Evolutionary conservation across 2,329 filamentous ascomycete species (phyloP).

Genomic region (Pezizomycotina sp.): DNA sequence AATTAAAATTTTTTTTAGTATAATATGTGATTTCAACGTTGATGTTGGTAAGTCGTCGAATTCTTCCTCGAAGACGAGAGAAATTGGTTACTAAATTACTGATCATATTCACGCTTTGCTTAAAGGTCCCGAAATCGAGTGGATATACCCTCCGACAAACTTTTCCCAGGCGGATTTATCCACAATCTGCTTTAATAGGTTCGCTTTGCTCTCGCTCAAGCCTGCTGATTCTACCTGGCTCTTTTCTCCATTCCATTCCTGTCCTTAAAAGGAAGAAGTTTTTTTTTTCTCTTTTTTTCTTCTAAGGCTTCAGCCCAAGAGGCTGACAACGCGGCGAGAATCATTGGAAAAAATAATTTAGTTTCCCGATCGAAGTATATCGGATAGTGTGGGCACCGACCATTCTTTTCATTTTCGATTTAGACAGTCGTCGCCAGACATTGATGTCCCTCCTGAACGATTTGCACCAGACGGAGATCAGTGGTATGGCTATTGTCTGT

Average conservation of each 20-base stretch:
- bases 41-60: conserved; percentile 22
- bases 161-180: conserved; percentile 24
- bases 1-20: too few relatives aligned
- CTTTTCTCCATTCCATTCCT: too few relatives aligned
- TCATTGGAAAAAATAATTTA: conserved; percentile 9
- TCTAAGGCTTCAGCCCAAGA: neutral
- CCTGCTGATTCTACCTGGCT: too few relatives aligned
- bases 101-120: conserved; percentile 1
- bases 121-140: conserved; percentile 25
- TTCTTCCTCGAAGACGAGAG: conserved; percentile 3
- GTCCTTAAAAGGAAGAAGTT: too few relatives aligned
- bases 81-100: conserved; percentile 1
- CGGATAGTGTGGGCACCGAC: conserved; percentile 23
- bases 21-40: conserved; percentile 26
- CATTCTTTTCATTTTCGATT: conserved; percentile 25
- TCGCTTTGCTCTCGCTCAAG: conserved; percentile 4
- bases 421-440: conserved; percentile 24
- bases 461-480: conserved; percentile 22
- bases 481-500: conserved; percentile 26
- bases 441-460: conserved; percentile 21
- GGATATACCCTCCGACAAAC: conserved; percentile 25
- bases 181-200: conserved; percentile 26
- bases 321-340: neutral
- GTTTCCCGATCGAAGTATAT: conserved; percentile 26
- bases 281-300: conserved; percentile 6